Evolutionary conservation across 345 rosid genomes (phyloP).

Genomic region (Streptanthus diversifolius): DNA sequence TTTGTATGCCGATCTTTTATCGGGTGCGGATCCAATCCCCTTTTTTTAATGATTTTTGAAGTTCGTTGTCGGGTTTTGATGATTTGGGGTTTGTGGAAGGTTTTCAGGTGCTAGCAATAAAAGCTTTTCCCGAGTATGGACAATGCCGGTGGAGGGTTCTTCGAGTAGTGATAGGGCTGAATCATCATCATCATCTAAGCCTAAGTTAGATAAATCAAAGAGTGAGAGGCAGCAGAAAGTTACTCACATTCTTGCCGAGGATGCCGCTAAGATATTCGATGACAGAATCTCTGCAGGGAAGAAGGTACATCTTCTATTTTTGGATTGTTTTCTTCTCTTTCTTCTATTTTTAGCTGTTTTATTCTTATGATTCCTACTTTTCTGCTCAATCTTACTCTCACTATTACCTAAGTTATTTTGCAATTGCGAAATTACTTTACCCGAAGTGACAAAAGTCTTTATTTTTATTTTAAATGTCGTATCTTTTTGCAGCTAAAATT

Average conservation of each 20-base stretch:
- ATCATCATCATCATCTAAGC: slow-evolving; percentile 45
- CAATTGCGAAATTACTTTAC: not conserved
- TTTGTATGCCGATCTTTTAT: not conserved
- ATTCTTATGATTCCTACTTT: not conserved
- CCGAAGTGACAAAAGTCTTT: slow-evolving; percentile 12
- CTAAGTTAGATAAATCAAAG: slow-evolving; percentile 68
- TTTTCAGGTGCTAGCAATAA: slow-evolving; percentile 39
- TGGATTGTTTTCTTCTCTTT: not conserved
- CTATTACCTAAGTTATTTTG: not conserved
- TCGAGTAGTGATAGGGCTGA: slow-evolving; percentile 35
- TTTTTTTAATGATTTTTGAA: not conserved
- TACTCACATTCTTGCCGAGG: slow-evolving; percentile 59
- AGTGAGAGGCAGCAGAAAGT: slow-evolving; percentile 55
- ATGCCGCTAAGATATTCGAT: slow-evolving; percentile 79
- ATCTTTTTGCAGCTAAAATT: slow-evolving; percentile 60
- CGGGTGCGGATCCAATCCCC: not conserved
- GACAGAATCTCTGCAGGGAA: slow-evolving; percentile 61
- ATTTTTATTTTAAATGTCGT: slow-evolving; percentile 16
- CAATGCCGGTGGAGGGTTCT: slow-evolving; percentile 34
- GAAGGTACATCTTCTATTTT: slow-evolving; percentile 51
- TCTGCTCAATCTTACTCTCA: not conserved
- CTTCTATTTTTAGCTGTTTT: slow-evolving; percentile 21
- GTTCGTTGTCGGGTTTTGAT: not conserved
- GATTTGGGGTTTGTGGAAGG: not conserved
- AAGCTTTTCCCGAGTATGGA: slow-evolving; percentile 39